Conservation (phyloP, 306 rosid genomes). For the Castanea sativa region DNA sequence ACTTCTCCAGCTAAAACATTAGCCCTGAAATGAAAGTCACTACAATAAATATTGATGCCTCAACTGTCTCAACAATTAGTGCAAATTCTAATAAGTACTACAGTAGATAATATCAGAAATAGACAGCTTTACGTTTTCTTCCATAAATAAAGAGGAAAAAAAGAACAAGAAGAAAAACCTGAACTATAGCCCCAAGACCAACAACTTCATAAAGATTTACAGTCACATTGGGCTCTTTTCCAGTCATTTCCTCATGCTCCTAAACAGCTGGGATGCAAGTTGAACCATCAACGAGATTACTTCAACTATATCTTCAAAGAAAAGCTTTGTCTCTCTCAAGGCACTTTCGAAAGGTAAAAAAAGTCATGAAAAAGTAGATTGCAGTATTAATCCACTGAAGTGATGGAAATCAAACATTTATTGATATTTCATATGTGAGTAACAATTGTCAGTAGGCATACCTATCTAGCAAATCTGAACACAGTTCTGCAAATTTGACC, state of each 20-base stretch:
- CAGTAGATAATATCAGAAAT: too few species aligned
- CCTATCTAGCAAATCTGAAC: conserved; percentile 97
- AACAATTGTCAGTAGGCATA: conserved; percentile 6
- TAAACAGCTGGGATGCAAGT: conserved; percentile 89
- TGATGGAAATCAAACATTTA: too few species aligned
- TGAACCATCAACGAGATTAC: conserved; percentile 93
- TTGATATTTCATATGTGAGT: too few species aligned
- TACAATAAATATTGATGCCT: too few species aligned
- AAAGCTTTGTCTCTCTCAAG: conserved; percentile 92
- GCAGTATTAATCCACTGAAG: background rate
- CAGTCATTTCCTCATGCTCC: conserved; percentile 79
- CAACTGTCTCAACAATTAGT: conserved; percentile 11
- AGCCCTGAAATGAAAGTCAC: too few species aligned
- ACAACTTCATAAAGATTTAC: conserved; percentile 98
- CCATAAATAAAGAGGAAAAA: too few species aligned
- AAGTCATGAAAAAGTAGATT: conserved; percentile 37
- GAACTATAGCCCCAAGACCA: conserved; percentile 90
- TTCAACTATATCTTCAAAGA: conserved; percentile 48
- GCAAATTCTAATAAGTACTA: too few species aligned
- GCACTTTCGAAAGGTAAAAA: conserved; percentile 75
- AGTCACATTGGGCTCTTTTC: conserved; percentile 89
- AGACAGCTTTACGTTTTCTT: too few species aligned
- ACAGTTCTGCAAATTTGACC: conserved; percentile 81
- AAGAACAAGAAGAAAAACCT: conserved; percentile 36
- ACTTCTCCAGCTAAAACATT: conserved; percentile 81